A percentile compares a stretch with the other conserved stretches of the same genome.
phyloP scores from a whole-genome alignment of 106 monocot species.

The Allium fistulosum region DNA sequence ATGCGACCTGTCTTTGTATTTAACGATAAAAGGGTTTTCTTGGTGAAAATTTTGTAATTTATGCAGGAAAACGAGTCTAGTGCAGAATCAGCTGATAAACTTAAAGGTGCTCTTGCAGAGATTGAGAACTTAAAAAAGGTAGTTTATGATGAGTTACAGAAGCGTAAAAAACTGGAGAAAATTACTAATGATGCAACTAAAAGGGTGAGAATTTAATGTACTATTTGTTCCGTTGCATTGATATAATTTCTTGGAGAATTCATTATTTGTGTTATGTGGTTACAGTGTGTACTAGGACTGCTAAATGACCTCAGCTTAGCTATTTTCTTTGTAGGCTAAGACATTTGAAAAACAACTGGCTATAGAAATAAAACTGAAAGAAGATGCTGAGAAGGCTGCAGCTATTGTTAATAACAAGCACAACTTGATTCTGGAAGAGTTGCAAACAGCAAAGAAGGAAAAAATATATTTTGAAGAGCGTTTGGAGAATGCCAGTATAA shows the following conservation, averaged over 20 bases:
- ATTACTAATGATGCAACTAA: slow-evolving; percentile 14
- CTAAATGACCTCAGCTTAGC: neutral
- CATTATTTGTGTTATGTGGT: too few species aligned
- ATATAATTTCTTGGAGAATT: neutral
- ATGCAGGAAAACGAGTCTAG: neutral
- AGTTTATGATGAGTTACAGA: slow-evolving; percentile 35
- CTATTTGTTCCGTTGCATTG: too few species aligned
- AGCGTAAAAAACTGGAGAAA: slow-evolving; percentile 36
- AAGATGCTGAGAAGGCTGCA: slow-evolving; percentile 31
- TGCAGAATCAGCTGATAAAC: slow-evolving; percentile 20
- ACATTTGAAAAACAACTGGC: slow-evolving; percentile 23
- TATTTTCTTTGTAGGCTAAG: slow-evolving; percentile 25
- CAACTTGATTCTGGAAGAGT: slow-evolving; percentile 11
- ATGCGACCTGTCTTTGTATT: too few species aligned
- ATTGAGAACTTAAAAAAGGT: slow-evolving; percentile 16
- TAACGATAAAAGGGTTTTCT: too few species aligned
- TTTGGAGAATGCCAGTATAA: slow-evolving; percentile 17
- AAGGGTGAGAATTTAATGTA: slow-evolving; percentile 13
- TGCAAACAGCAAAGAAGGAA: slow-evolving; percentile 17
- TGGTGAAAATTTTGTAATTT: too few species aligned
- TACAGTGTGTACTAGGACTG: too few species aligned
- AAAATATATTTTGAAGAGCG: slow-evolving; percentile 24
- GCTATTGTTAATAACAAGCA: neutral
- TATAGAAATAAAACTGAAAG: slow-evolving; percentile 40
- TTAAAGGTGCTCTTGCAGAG: too few species aligned